These are phyloP conservation scores for Plantago ovata DNA, from an alignment of 257 asterid genomes.

Conservation along the genomic window DNA sequence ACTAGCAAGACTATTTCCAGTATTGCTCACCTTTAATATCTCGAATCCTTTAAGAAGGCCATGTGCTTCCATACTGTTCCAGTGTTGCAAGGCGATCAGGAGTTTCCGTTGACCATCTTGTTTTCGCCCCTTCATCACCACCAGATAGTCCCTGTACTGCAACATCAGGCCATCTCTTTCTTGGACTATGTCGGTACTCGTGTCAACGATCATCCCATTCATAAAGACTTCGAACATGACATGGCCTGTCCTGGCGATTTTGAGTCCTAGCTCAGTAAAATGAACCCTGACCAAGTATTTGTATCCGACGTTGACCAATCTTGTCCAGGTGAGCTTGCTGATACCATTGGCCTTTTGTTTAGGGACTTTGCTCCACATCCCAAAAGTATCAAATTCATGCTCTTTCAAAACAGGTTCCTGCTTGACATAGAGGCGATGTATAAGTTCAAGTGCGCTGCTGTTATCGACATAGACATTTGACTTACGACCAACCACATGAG, in stretches of 20 bases:
- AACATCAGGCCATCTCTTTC: constrained; percentile 28
- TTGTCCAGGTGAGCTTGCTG: constrained; percentile 29
- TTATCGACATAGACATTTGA: constrained; percentile 30
- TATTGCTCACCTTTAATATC: constrained; percentile 52
- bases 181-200: constrained; percentile 23
- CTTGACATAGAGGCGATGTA: constrained; percentile 30
- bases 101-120: constrained; percentile 33
- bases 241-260: constrained; percentile 19
- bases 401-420: constrained; percentile 20
- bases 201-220: constrained; percentile 32
- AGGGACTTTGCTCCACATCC: constrained; percentile 31
- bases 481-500: constrained; percentile 19
- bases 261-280: constrained; percentile 34
- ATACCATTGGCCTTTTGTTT: constrained; percentile 18
- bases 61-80: constrained; percentile 20
- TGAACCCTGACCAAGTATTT: constrained; percentile 50
- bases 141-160: constrained; percentile 38
- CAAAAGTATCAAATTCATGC: constrained; percentile 29
- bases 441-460: constrained; percentile 39
- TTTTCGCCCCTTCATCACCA: constrained; percentile 44
- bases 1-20: constrained; percentile 45
- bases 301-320: constrained; percentile 45
- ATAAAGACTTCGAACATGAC: constrained; percentile 29
- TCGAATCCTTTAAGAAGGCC: constrained; percentile 41
- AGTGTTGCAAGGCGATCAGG: constrained; percentile 33